Evolutionary conservation across 1,139 yeast species (phyloP), one percentile per base, ranked within the genome.

Genomic region (Blastobotrys apis): DNA sequence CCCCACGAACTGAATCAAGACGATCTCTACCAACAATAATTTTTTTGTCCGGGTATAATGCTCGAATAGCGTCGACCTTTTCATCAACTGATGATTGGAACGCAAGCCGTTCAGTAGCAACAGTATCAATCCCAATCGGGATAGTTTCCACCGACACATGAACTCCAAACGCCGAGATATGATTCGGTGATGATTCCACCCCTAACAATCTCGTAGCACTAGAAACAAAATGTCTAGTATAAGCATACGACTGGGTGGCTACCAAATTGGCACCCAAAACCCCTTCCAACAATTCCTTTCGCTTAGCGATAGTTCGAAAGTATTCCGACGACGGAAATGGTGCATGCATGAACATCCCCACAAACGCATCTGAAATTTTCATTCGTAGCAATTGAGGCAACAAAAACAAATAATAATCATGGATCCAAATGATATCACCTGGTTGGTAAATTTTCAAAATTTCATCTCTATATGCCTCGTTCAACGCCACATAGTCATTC

Each of bases 11-110:
- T 59, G 88, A 86, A 62, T 92, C 98, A 53, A 92, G 71, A 59
- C 97, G 75, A 66, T 92, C 98, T 35, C 94, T 94, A 40, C 98
- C 98, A 34, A 94, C 95, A 53, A 94, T 90, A 46, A 94, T 77
- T 61, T 82, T 84, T 60, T 84, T 81, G 53, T 77, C 86, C 16
- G 76, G 77, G 60, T 88, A 88, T 27, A 87, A 70, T 41, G 78
- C 78, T 45, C 77, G 74, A 47, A 92, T 75, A 21, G 69, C 69
- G 23, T 62, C 47, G 26, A 74, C 76, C 49, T 76, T 66, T 41
- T 64, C 63, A 56, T 70, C 72, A 47, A 81, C 73, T 25, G 60
- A 65, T 2, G 58, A 50, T 12, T 68, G 64, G 52, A 74, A 74
- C 13, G 79, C 69, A 26, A 49, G 55, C 17, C 37, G 37, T 53